Evolutionary conservation across 2,329 filamentous ascomycete species (phyloP), one percentile per base, ranked within the genome.

Genomic region (Ophiosphaerella korrae): DNA sequence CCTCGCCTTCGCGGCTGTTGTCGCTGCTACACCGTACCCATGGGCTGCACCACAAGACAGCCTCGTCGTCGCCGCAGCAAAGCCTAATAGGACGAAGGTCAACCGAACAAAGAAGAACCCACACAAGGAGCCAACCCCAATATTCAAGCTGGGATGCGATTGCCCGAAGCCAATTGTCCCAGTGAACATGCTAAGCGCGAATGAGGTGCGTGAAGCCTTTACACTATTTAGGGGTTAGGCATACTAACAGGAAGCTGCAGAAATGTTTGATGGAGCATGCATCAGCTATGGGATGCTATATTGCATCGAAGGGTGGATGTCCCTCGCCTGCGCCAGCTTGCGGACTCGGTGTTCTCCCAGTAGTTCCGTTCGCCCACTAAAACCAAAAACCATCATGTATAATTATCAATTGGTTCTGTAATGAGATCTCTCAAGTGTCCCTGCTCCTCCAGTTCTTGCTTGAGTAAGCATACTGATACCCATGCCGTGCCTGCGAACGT

Each of bases 111-210:
- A 52, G 18, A 47, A 52, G 13, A 57, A 65, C 40, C 60, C 55
- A 8, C 65, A 68, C 38, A 62, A 62, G 14, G 67, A 66, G 47
- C 64, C 56, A 2, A 68, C 63, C 6, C 67, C 67, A 2, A 60
- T 53, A 1, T 71, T 71, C 50, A 64, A 63, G 37, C 18, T 41
- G 12, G 21, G 32, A 11, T 71, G 67, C 42, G 51, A 66, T 9
- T 71, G 66, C 40, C 18, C 46, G 7, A 58, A 58, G 45, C 63
- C 67, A 1, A 50, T 71, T 29, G 52, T 71, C 11, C 67, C 67
- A 1, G 47, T 57, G 31, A 57, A 66, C 40, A 31, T 62, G 50
- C 53, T 71, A 37, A 60, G 45, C 18, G 46, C 49, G 12, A 56
- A 58, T 7, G 65, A 71, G 57, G 63, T 68, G 23, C 56, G 63